A percentile compares a stretch with the other conserved stretches of the same genome.
Conservation (phyloP, 2,329 filamentous ascomycete genomes). For the Colletotrichum orbiculare region DNA sequence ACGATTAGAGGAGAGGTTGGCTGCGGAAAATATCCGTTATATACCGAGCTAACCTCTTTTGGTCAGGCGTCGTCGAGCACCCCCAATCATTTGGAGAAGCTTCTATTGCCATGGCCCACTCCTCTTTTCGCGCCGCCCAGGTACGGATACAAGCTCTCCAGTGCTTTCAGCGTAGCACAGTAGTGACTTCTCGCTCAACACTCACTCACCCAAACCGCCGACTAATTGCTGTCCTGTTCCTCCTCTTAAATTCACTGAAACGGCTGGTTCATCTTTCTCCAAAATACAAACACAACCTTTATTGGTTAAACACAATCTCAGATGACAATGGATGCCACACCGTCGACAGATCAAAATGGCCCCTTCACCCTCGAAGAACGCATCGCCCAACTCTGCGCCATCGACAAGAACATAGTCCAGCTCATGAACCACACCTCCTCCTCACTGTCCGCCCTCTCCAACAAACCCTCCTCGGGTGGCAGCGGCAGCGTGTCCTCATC, state of each 20-base stretch:
- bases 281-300: no score
- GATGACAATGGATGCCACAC: conserved; percentile 26
- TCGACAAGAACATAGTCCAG: conserved; percentile 70
- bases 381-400: conserved; percentile 81
- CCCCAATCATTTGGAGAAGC: conserved; percentile 18
- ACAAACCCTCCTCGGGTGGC: conserved; percentile 62
- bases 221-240: no score
- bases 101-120: background rate
- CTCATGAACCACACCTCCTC: conserved; percentile 58
- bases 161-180: no score
- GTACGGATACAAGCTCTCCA: background rate
- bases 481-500: conserved; percentile 15
- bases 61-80: background rate
- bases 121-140: background rate
- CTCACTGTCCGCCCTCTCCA: conserved; percentile 55
- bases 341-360: conserved; percentile 39
- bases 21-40: conserved; percentile 32
- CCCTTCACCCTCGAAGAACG: conserved; percentile 81
- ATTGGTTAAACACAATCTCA: background rate
- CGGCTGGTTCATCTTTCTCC: no score
- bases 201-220: background rate
- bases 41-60: background rate
- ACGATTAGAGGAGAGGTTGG: conserved; percentile 18
- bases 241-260: no score
- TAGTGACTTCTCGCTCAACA: background rate